Evolutionary conservation across 1,139 yeast genomes (phyloP).

Genomic region (Candida anutae): DNA sequence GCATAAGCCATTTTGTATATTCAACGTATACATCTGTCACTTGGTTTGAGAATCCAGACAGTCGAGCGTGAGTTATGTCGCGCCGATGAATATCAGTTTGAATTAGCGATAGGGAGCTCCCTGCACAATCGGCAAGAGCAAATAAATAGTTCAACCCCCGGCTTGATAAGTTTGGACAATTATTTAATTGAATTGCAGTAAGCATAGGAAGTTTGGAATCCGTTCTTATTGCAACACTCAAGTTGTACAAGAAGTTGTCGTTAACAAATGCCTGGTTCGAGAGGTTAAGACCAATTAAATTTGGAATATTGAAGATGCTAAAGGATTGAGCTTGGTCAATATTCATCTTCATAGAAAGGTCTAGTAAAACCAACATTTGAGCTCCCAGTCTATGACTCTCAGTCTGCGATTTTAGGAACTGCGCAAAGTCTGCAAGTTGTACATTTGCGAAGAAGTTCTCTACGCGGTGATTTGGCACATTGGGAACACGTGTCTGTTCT

Average conservation of each 20-base stretch:
- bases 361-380: conserved; percentile 12
- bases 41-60: neutral
- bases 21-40: conserved; percentile 6
- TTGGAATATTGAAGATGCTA: conserved; percentile 21
- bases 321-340: conserved; percentile 20
- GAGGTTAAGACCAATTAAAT: conserved; percentile 25
- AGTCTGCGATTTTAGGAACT: too few species aligned
- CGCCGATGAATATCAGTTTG: conserved; percentile 15
- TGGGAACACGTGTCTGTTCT: conserved; percentile 4
- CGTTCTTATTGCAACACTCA: conserved; percentile 15
- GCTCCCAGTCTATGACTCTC: too few species aligned
- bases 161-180: conserved; percentile 19
- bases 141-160: conserved; percentile 13
- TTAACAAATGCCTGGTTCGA: conserved; percentile 21
- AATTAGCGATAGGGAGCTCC: conserved; percentile 16
- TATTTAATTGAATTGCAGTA: conserved; percentile 15
- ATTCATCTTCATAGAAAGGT: conserved; percentile 7
- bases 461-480: conserved; percentile 12
- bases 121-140: conserved; percentile 6
- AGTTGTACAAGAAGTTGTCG: conserved; percentile 22
- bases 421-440: conserved; percentile 13
- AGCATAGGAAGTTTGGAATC: conserved; percentile 18
- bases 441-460: conserved; percentile 29
- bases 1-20: conserved; percentile 18
- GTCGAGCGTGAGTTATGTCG: neutral